Evolutionary conservation across 2,329 filamentous ascomycete species (phyloP).

Genomic region (Metarhizium humberi): DNA sequence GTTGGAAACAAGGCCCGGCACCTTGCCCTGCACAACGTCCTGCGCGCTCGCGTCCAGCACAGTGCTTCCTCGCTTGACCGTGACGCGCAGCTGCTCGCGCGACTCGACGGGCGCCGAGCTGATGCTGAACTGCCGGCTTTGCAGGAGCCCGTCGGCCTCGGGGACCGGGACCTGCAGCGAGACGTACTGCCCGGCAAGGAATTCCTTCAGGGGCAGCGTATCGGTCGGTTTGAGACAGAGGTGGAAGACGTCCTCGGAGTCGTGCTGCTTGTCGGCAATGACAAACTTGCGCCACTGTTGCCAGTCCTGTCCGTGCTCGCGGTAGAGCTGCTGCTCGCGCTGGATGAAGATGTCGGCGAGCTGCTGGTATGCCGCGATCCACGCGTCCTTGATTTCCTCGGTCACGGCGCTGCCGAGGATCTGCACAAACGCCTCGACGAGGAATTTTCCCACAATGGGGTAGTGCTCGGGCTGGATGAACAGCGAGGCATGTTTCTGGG

Average conservation of each 20-base stretch:
- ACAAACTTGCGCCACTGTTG: conserved; percentile 39
- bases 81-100: conserved; percentile 59
- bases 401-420: conserved; percentile 62
- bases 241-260: conserved; percentile 52
- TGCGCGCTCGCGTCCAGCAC: conserved; percentile 5
- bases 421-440: conserved; percentile 57
- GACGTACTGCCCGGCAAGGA: conserved; percentile 65
- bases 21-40: conserved; percentile 22
- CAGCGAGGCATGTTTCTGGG: conserved; percentile 65
- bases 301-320: conserved; percentile 32
- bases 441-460: conserved; percentile 56
- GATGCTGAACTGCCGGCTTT: conserved; percentile 69
- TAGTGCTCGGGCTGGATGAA: conserved; percentile 62
- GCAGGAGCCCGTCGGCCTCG: conserved; percentile 45
- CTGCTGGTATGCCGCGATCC: conserved; percentile 61
- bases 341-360: conserved; percentile 63
- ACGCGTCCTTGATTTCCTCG: conserved; percentile 56
- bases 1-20: conserved; percentile 44
- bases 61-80: conserved; percentile 42
- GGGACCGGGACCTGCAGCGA: conserved; percentile 55
- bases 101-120: conserved; percentile 43
- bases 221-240: conserved; percentile 62
- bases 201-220: conserved; percentile 44
- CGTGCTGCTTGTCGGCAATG: conserved; percentile 51
- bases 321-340: conserved; percentile 53